A percentile compares a stretch with the other conserved stretches of the same genome.
Evolutionary conservation across 768 basidiomycete genomes (phyloP).

Genomic region (Kwoniella botswanensis): DNA sequence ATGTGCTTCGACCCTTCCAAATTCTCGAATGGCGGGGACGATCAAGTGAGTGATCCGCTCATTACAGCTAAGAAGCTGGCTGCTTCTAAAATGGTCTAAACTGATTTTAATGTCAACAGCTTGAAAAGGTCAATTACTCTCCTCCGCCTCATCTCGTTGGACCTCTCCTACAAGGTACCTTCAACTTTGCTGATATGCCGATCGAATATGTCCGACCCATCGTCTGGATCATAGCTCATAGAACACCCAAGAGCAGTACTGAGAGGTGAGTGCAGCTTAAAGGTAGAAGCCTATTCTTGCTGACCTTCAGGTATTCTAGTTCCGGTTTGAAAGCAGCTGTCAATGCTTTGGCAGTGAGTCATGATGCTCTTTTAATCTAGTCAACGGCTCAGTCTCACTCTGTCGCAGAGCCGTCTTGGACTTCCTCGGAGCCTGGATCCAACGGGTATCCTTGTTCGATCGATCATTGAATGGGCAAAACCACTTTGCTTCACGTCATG

Average conservation of each 20-base stretch:
- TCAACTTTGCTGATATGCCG: conserved; percentile 37
- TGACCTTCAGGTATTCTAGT: conserved; percentile 3
- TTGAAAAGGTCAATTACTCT: conserved; percentile 8
- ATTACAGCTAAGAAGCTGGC: not conserved
- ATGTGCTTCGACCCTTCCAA: conserved; percentile 5
- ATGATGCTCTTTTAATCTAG: not conserved
- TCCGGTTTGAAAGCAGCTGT: conserved; percentile 46
- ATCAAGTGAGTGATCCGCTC: not conserved
- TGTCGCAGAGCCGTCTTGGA: conserved; percentile 29
- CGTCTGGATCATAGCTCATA: conserved; percentile 46
- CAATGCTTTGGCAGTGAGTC: conserved; percentile 43
- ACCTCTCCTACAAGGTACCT: conserved; percentile 32
- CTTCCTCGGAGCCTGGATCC: conserved; percentile 18
- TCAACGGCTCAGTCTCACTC: not conserved
- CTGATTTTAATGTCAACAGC: not conserved
- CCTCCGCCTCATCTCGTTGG: conserved; percentile 23
- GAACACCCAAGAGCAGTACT: conserved; percentile 29
- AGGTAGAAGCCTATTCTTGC: not conserved
- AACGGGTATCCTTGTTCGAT: conserved; percentile 24
- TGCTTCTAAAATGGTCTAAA: no score
- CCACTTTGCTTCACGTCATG: conserved; percentile 46
- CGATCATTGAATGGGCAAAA: conserved; percentile 44
- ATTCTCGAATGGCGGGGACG: not conserved
- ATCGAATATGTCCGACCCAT: conserved; percentile 32
- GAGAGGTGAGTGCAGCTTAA: conserved; percentile 33